Evolutionary conservation across 352 stramenopile genomes (phyloP), one percentile per base, ranked within the genome.

Genomic region (Blastocystis sp.): DNA sequence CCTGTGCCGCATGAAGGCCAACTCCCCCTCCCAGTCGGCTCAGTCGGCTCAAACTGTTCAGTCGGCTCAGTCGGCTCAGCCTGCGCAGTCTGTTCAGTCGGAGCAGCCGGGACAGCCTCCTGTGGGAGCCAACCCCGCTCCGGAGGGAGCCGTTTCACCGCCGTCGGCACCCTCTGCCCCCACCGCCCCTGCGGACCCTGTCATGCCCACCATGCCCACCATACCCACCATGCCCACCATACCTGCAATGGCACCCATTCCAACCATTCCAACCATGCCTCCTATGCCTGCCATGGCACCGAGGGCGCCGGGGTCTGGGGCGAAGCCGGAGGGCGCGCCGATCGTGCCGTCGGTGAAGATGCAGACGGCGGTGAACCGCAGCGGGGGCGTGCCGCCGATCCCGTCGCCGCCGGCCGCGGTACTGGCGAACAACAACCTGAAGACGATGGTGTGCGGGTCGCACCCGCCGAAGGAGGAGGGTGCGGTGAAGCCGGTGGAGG

Each of bases 1-100:
- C 69, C 74, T 84, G 11, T 84, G 74, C 0, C 14, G 24, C 59
- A 84, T 84, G 74, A 62, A 64, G 28, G 14, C n/a, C 19, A 45
- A 10, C 6, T n/a, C 40, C 21, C 11, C 40, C 64, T 10, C 34
- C 19, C 34, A 38, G 21, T 74, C 34, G 7, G 17, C 21, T 28
- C 17, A 48, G 34, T 28, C 64, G 60, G 9, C 60, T 6, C 21
- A 7, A 42, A 74, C 34, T 11, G 40, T 6, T 52, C 34, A 43
- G 34, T 45, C 34, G 52, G 14, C 34, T 4, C 68, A 17, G 11
- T 38, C 38, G 0, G 11, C n/a, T 4, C n/a, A 38, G 43, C 43
- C 21, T 48, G 65, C 21, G 65, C 65, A 76, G 65, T 7, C 60
- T 38, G 60, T 65, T 6, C 60, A 24, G 21, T 24, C 60, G 7